These are phyloP conservation scores for Pseudogymnoascus sp. DNA, from an alignment of 2,329 filamentous ascomycete species.

Conservation along the genomic window DNA sequence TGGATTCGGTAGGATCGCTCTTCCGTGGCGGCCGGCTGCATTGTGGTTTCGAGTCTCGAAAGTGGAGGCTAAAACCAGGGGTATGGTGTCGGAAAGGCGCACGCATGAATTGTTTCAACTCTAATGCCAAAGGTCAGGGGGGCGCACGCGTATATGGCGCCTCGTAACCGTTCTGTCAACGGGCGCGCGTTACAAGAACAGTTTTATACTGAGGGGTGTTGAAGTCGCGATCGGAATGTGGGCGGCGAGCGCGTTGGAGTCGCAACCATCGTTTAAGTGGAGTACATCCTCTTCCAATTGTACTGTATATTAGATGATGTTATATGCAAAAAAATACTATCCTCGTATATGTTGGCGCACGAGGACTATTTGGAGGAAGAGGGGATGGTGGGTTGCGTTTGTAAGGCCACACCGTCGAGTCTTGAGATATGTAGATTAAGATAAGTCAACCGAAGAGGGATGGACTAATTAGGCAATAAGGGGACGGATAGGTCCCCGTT, in stretches of 20 bases:
- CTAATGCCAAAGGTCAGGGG: background rate
- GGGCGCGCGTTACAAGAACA: constrained; percentile 4
- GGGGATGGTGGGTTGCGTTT: constrained; percentile 1
- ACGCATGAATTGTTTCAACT: constrained; percentile 9
- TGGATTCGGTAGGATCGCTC: constrained; percentile 7
- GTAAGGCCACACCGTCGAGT: background rate
- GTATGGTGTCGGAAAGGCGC: constrained; percentile 1
- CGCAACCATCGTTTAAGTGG: constrained; percentile 4
- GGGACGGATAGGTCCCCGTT: constrained; percentile 6
- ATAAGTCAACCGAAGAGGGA: constrained; percentile 6
- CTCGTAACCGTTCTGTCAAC: background rate
- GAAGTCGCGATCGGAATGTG: background rate
- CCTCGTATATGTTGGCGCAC: background rate
- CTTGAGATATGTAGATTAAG: constrained; percentile 6
- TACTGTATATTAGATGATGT: background rate
- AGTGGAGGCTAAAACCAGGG: constrained; percentile 4
- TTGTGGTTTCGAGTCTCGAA: constrained; percentile 7
- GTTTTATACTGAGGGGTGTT: constrained; percentile 10
- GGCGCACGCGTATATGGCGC: constrained; percentile 1
- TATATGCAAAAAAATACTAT: background rate
- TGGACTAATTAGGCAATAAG: constrained; percentile 10
- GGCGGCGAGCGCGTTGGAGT: constrained; percentile 2
- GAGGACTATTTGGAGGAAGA: background rate
- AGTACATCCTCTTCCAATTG: constrained; percentile 1
- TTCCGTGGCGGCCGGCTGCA: constrained; percentile 7